Percentiles rank a stretch among this genome's conserved stretches.
These are phyloP conservation scores for Zygoascus meyerae DNA, from an alignment of 1,139 yeast species.

Conservation along the genomic window DNA sequence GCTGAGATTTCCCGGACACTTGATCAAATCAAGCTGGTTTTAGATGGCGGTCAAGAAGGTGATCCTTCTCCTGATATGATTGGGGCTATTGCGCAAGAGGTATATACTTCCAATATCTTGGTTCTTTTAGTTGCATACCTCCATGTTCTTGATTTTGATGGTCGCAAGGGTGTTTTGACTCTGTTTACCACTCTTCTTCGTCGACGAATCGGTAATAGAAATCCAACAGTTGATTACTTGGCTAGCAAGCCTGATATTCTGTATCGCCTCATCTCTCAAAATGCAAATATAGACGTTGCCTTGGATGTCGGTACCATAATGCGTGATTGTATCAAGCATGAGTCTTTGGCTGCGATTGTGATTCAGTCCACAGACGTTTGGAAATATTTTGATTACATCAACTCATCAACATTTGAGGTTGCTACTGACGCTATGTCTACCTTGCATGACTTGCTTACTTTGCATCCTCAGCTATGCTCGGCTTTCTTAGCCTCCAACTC, in stretches of 20 bases:
- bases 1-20: slow-evolving; percentile 74
- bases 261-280: slow-evolving; percentile 57
- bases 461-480: slow-evolving; percentile 53
- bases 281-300: slow-evolving; percentile 66
- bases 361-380: slow-evolving; percentile 59
- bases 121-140: slow-evolving; percentile 54
- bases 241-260: slow-evolving; percentile 62
- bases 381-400: slow-evolving; percentile 77
- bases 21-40: slow-evolving; percentile 57
- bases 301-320: slow-evolving; percentile 72
- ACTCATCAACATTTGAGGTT: slow-evolving; percentile 72
- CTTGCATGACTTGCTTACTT: slow-evolving; percentile 57
- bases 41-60: slow-evolving; percentile 69
- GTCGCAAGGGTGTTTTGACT: slow-evolving; percentile 74
- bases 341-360: slow-evolving; percentile 56
- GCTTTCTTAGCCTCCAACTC: slow-evolving; percentile 52
- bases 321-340: slow-evolving; percentile 81
- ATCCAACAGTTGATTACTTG: slow-evolving; percentile 84
- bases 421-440: slow-evolving; percentile 85
- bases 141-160: slow-evolving; percentile 71
- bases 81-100: slow-evolving; percentile 61
- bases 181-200: slow-evolving; percentile 73
- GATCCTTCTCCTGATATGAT: slow-evolving; percentile 75
- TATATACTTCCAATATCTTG: slow-evolving; percentile 66
- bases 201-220: slow-evolving; percentile 68